Percentiles rank a stretch among this genome's conserved stretches.
These are phyloP conservation scores for Hypsizygus marmoreus DNA, from an alignment of 768 basidiomycete species.

Conservation along the genomic window DNA sequence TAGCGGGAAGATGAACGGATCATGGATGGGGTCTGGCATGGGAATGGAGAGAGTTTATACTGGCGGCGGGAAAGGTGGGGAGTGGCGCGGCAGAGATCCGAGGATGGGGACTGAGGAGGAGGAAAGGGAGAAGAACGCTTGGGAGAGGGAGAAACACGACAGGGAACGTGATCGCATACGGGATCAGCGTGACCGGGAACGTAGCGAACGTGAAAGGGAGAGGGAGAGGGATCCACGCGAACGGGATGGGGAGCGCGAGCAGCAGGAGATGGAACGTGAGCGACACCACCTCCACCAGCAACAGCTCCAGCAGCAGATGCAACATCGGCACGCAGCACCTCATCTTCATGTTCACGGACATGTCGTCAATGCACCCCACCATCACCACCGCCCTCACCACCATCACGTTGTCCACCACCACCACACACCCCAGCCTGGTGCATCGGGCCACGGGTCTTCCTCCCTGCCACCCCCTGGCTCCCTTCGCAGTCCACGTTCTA, in stretches of 20 bases:
- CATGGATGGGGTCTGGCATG: conserved; percentile 37
- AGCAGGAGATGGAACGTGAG: conserved; percentile 12
- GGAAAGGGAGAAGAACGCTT: conserved; percentile 26
- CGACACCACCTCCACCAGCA: conserved; percentile 38
- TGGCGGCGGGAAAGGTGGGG: conserved; percentile 18
- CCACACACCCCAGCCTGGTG: conserved; percentile 24
- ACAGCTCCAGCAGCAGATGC: conserved; percentile 31
- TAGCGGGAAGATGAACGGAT: conserved; percentile 31
- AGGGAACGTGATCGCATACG: conserved; percentile 12
- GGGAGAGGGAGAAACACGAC: conserved; percentile 35
- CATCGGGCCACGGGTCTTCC: conserved; percentile 28
- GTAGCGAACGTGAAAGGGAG: conserved; percentile 21
- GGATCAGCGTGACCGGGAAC: conserved; percentile 17
- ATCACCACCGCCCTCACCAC: conserved; percentile 50
- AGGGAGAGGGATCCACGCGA: conserved; percentile 21
- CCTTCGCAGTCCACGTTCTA: conserved; percentile 19
- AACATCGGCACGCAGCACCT: conserved; percentile 35
- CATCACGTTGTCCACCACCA: conserved; percentile 52
- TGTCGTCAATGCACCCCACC: conserved; percentile 40
- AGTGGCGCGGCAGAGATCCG: conserved; percentile 21
- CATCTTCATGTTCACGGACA: conserved; percentile 34
- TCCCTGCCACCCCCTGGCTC: conserved; percentile 30
- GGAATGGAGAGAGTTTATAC: conserved; percentile 27
- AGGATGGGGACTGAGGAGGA: conserved; percentile 20
- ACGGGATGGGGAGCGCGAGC: conserved; percentile 11